phyloP scores from a whole-genome alignment of 2,329 filamentous ascomycete genomes.

The Fusarium pininemorale region DNA sequence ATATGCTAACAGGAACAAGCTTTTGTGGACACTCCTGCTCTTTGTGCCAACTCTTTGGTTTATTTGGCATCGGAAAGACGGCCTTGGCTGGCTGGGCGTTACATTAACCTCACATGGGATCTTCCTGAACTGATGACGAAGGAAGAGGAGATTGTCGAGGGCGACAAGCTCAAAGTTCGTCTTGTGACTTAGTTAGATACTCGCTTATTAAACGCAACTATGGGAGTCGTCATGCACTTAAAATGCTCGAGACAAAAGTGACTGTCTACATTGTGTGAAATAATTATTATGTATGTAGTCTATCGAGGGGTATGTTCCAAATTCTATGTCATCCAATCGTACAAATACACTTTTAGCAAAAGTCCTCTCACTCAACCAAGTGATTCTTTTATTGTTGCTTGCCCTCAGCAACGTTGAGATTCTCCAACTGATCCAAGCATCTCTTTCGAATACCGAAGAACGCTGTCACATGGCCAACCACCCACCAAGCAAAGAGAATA shows the following conservation, averaged over 20 bases:
- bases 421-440: constrained; percentile 25
- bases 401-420: background rate
- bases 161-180: constrained; percentile 10
- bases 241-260: background rate
- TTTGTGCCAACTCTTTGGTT: constrained; percentile 23
- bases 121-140: constrained; percentile 23
- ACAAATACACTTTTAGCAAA: background rate
- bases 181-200: background rate
- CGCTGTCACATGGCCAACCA: constrained; percentile 39
- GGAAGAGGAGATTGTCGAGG: background rate
- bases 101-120: constrained; percentile 32
- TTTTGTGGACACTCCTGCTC: constrained; percentile 20
- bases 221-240: background rate
- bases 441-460: constrained; percentile 41
- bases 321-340: background rate
- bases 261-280: background rate
- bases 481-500: constrained; percentile 53
- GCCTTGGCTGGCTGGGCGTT: constrained; percentile 19
- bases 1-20: background rate
- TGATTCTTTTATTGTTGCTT: constrained; percentile 6
- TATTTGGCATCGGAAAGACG: constrained; percentile 8
- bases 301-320: background rate
- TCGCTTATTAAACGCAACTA: fast-evolving
- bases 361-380: background rate
- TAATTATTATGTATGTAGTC: background rate